These are phyloP conservation scores for Lipomyces yamadae DNA, from an alignment of 805 yeast genomes.

Conservation along the genomic window DNA sequence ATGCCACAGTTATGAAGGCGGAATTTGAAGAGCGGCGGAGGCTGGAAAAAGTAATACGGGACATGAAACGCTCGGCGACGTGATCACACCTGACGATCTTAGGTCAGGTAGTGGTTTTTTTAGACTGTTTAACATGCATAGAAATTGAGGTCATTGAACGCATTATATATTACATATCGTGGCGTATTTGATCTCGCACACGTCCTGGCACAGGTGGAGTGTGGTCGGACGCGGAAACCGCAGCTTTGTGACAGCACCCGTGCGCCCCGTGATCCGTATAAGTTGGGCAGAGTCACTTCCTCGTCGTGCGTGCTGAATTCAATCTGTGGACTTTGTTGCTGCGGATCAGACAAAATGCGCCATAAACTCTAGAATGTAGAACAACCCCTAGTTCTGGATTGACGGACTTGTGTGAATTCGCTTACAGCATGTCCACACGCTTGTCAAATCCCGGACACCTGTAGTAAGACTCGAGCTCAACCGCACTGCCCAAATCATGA, in stretches of 20 bases:
- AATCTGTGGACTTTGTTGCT: neutral
- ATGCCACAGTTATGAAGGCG: constrained; percentile 27
- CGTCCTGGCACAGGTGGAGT: no score
- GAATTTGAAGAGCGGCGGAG: constrained; percentile 36
- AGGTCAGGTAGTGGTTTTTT: neutral
- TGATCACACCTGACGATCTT: neutral
- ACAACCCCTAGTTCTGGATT: no score
- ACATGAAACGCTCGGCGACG: constrained; percentile 27
- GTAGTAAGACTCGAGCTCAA: no score
- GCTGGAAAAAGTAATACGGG: constrained; percentile 32
- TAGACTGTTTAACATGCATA: neutral
- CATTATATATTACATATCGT: no score
- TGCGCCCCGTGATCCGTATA: neutral
- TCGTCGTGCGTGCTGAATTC: neutral
- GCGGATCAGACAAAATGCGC: no score
- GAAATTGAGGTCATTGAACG: no score
- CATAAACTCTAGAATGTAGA: no score
- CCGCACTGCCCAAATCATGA: no score
- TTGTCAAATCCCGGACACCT: no score
- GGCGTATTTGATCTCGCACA: neutral
- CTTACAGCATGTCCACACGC: no score
- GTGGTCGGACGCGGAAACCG: neutral
- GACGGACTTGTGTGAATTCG: no score
- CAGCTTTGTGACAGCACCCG: no score
- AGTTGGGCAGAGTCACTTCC: neutral